These are phyloP conservation scores for Nicotiana attenuata DNA, from an alignment of 257 asterid species.

Conservation along the genomic window DNA sequence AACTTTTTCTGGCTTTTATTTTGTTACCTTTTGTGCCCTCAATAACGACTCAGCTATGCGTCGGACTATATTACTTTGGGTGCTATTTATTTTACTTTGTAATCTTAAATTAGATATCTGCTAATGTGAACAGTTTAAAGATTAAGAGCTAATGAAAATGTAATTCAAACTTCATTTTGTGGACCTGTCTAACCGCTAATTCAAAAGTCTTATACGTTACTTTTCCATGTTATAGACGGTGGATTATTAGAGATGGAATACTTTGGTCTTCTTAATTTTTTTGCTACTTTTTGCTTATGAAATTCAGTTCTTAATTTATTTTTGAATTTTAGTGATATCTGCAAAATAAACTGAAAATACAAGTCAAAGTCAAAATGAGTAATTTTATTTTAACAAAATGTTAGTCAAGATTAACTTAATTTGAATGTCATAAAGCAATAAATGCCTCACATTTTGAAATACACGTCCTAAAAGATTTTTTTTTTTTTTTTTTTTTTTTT, in stretches of 20 bases:
- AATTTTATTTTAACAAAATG: background rate
- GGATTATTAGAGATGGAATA: background rate
- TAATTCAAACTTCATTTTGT: background rate
- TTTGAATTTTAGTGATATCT: no score
- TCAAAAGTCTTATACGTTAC: background rate
- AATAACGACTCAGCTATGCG: conserved; percentile 14
- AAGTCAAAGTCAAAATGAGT: no score
- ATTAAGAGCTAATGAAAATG: background rate
- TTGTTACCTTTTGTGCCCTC: conserved; percentile 20
- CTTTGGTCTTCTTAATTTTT: no score
- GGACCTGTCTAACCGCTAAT: background rate
- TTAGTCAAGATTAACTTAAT: background rate
- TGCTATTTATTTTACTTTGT: background rate
- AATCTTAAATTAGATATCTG: background rate
- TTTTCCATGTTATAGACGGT: background rate
- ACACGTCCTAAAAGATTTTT: background rate
- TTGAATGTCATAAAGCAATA: background rate
- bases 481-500: background rate
- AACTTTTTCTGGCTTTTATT: conserved; percentile 29
- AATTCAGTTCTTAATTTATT: background rate
- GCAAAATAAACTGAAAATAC: no score
- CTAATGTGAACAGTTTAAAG: background rate
- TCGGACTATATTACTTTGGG: background rate
- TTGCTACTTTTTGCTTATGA: background rate
- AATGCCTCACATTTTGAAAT: background rate